A percentile compares a stretch with the other conserved stretches of the same genome.
Evolutionary conservation across 768 basidiomycete genomes (phyloP).

Genomic region (Lactarius hatsudake): DNA sequence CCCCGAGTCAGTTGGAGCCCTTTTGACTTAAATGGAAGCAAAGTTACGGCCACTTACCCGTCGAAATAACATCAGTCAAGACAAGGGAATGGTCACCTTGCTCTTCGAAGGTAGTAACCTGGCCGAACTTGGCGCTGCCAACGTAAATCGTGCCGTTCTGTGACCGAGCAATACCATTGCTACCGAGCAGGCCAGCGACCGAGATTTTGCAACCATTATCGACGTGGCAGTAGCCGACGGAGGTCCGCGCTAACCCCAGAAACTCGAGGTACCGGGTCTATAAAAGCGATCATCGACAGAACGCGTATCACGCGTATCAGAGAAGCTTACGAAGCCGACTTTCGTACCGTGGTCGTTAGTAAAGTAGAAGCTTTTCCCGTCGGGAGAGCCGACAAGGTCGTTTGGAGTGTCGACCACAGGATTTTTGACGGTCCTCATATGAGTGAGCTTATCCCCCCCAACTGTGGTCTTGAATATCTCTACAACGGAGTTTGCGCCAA

Average conservation of each 20-base stretch:
- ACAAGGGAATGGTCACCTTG: constrained; percentile 59
- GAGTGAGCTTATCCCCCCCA: constrained; percentile 44
- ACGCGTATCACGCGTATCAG: not conserved
- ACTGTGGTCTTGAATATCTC: constrained; percentile 62
- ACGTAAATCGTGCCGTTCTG: constrained; percentile 66
- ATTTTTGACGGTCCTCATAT: constrained; percentile 58
- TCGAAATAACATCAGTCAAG: constrained; percentile 48
- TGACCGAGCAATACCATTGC: constrained; percentile 57
- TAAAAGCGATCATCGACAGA: not conserved
- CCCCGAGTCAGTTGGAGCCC: not conserved
- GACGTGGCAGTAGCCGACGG: constrained; percentile 63
- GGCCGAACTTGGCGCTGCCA: constrained; percentile 43
- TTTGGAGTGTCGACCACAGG: constrained; percentile 62
- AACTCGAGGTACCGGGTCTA: constrained; percentile 17
- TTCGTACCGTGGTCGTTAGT: constrained; percentile 65
- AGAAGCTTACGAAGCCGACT: constrained; percentile 46
- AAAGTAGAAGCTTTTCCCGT: constrained; percentile 64
- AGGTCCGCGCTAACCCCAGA: constrained; percentile 33
- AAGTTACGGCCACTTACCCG: constrained; percentile 41
- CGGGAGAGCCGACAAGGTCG: constrained; percentile 62
- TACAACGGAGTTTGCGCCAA: constrained; percentile 69
- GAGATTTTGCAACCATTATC: constrained; percentile 61
- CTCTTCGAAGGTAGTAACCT: constrained; percentile 52
- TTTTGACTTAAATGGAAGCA: not conserved
- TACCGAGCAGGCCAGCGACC: constrained; percentile 45